These are phyloP conservation scores for Solanum neorickii DNA, from an alignment of 257 asterid genomes.

Conservation along the genomic window DNA sequence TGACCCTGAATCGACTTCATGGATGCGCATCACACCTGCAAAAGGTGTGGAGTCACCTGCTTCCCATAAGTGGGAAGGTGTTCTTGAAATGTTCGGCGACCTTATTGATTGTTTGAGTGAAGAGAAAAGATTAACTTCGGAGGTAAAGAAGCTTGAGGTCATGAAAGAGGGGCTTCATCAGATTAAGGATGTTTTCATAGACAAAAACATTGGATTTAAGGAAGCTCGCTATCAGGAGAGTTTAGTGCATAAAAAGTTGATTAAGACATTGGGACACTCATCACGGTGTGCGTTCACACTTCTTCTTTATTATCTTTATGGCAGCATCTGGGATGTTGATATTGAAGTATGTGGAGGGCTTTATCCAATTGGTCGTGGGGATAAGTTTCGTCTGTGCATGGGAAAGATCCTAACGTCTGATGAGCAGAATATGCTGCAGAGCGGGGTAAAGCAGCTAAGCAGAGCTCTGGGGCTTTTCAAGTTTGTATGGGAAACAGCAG, in stretches of 20 bases:
- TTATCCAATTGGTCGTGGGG: slow-evolving; percentile 24
- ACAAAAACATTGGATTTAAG: slow-evolving; percentile 61
- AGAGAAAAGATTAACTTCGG: slow-evolving; percentile 14
- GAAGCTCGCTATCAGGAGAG: slow-evolving; percentile 62
- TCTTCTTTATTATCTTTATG: slow-evolving; percentile 52
- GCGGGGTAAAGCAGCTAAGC: slow-evolving; percentile 62
- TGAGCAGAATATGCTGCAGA: slow-evolving; percentile 42
- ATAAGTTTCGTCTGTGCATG: slow-evolving; percentile 47
- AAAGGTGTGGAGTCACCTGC: slow-evolving; percentile 7
- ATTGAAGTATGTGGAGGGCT: slow-evolving; percentile 79
- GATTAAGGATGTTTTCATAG: slow-evolving; percentile 55
- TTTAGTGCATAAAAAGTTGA: slow-evolving; percentile 60
- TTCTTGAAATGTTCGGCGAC: slow-evolving; percentile 17
- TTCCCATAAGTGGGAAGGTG: neutral
- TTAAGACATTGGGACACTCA: slow-evolving; percentile 59
- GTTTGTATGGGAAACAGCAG: slow-evolving; percentile 79
- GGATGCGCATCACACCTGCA: slow-evolving; percentile 76
- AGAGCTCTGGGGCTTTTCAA: slow-evolving; percentile 66
- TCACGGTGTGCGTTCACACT: slow-evolving; percentile 75
- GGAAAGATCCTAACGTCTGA: slow-evolving; percentile 68
- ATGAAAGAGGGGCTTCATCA: slow-evolving; percentile 88
- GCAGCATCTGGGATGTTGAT: slow-evolving; percentile 46
- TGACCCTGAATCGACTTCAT: slow-evolving; percentile 63
- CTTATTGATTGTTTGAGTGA: slow-evolving; percentile 41
- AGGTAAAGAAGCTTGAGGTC: slow-evolving; percentile 46